Base-by-base conservation (phyloP, 768 basidiomycete genomes). In the Mycena sanguinolenta region DNA sequence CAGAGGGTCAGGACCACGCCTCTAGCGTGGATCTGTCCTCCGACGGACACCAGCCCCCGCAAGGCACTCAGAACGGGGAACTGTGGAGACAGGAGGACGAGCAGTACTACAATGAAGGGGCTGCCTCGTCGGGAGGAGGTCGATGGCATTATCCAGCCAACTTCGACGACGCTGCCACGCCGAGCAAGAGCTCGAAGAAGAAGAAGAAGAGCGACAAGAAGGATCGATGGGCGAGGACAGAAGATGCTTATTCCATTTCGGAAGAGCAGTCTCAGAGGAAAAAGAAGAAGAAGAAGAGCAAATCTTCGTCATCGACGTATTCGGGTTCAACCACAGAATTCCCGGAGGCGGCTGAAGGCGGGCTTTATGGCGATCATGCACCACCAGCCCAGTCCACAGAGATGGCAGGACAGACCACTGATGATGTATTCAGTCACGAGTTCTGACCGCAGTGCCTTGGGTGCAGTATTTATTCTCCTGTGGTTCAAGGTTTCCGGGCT, bases 141-240 rank as follows among this genome's bases (percentile, higher is more conserved):
- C 86, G 94, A 65, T 96, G 95, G 95, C 93, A 87, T 72, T 96
- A 96, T 80, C 93, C 93, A 17, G 91, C 94, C 72, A 94, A 95
- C 77, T 94, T 95, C 75, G 90, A 91, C 57, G 93, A 94, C 72
- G 86, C 82, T 23, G 84, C 83, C 30, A 77, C 82, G 58, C 76
- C 78, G 67, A 84, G 84, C 71, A 83, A 84, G 63, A 71, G 69
- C 30, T 67, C 73, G 64, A 82, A 80, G 71, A 88, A 84, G 80
- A 92, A 89, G 81, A 89, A 89, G 80, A 90, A 92, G 81, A 91
- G 91, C 74, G 88, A 88, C 60, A 95, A 95, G 87, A 95, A 95
- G 80, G 95, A 96, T 75, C 84, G 95, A 67, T 95, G 92, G 92
- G 94, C 91, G 68, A 85, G 92, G 79, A 95, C 94, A 36, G 93